A percentile compares a stretch with the other conserved stretches of the same genome.
Evolutionary conservation across 192 early-diverging fungal species (phyloP).

Genomic region (Coemansia sp.): DNA sequence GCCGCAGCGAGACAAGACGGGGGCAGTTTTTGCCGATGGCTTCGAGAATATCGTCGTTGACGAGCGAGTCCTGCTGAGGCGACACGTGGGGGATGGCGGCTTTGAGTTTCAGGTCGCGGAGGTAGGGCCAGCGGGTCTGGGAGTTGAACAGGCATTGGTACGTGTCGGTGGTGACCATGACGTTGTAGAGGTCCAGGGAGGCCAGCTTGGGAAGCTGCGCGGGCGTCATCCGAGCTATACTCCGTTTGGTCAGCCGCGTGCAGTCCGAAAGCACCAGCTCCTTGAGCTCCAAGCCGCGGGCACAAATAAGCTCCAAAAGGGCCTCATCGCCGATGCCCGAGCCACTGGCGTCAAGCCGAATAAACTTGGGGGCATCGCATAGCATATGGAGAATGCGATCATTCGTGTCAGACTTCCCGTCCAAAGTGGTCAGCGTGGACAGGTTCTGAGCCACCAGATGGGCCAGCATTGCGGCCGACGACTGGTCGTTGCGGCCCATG

Average conservation of each 20-base stretch:
- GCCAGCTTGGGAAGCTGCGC: constrained; percentile 27
- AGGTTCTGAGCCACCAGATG: constrained; percentile 26
- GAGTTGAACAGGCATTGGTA: constrained; percentile 48
- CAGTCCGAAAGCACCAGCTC: constrained; percentile 47
- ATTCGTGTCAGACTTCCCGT: constrained; percentile 31
- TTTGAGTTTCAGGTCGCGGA: constrained; percentile 47
- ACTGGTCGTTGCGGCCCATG: constrained; percentile 49
- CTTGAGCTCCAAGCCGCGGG: constrained; percentile 22
- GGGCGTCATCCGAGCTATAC: constrained; percentile 41
- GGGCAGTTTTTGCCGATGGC: constrained; percentile 50
- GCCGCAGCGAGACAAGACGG: constrained; percentile 36
- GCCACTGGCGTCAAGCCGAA: constrained; percentile 37
- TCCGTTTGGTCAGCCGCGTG: constrained; percentile 33
- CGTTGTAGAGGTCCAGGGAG: constrained; percentile 41
- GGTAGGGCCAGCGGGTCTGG: constrained; percentile 36
- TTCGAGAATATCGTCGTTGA: constrained; percentile 50
- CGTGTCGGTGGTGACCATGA: constrained; percentile 45
- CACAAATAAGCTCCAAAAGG: constrained; percentile 24
- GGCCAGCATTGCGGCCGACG: constrained; percentile 32
- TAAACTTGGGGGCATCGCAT: constrained; percentile 25
- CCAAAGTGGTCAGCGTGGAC: constrained; percentile 23
- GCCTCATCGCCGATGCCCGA: constrained; percentile 41
- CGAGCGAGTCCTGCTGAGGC: constrained; percentile 41
- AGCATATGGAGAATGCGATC: constrained; percentile 31
- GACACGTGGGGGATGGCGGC: constrained; percentile 40